Evolutionary conservation across 192 early-diverging fungal genomes (phyloP), one percentile per base, ranked within the genome.

Genomic region (Kappamyces sp.): DNA sequence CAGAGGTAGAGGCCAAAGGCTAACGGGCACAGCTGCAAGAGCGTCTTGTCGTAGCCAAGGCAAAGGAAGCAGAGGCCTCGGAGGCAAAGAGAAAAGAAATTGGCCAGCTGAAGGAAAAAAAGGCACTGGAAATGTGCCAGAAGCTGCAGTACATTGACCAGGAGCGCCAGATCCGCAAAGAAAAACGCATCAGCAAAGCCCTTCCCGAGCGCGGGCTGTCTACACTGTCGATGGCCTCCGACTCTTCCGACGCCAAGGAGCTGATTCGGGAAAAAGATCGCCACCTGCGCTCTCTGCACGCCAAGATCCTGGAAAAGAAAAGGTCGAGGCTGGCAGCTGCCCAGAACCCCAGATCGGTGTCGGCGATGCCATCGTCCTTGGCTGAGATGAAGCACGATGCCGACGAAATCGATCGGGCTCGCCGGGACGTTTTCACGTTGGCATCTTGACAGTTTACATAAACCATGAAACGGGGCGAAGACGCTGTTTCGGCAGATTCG

Each of bases 11-110:
- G 3, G 31, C 12, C 32, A 32, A 12, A 36, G 12, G 40, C 37
- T 57, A 31, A 35, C 34, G 31, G 35, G 39, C 13, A 5, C 51
- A 78, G 76, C 68, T 81, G 13, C 79, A 81, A 60, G 79, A 81
- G 62, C 65, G 79, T 8, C 61, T 78, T 1, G 49, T 68, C 10
- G 43, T 67, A 2, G 67, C 69, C 4, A 65, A 68, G 33, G 8
- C 41, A 7, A 55, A 51, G 0, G 47, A 74, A 8, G 10, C 41
- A 13, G 66, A 73, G 38, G 35, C 47, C 2, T 66, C 69, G 41
- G 64, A 70, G 7, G 37, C 58, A 39, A 65, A 61, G n/a, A 53
- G 79, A 32, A 40, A 40, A 39, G 73, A 77, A 49, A 78, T 81
- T 36, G 64, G 58, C 2, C 13, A 51, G 13, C 41, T 61, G 23